Evolutionary conservation across 2,329 filamentous ascomycete genomes (phyloP).

Genomic region (Teratosphaeria nubilosa): DNA sequence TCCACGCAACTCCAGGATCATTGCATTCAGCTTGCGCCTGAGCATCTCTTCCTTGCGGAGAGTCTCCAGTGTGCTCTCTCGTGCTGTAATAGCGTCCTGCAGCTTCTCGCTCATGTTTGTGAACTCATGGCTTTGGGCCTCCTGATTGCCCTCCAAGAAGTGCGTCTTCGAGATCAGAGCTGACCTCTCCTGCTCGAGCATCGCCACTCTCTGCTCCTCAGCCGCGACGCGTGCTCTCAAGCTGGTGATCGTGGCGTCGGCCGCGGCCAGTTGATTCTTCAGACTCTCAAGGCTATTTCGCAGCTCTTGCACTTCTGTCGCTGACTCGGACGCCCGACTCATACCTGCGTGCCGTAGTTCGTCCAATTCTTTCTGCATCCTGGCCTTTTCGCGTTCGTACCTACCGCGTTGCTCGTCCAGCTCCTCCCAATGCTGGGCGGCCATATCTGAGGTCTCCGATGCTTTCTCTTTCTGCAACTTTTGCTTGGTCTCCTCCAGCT

Average conservation of each 20-base stretch:
- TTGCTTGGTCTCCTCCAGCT: slow-evolving; percentile 36
- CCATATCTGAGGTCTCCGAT: slow-evolving; percentile 48
- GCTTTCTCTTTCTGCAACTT: slow-evolving; percentile 32
- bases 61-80: slow-evolving; percentile 65
- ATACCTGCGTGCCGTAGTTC: slow-evolving; percentile 44
- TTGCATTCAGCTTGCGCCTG: slow-evolving; percentile 86
- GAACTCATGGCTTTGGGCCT: slow-evolving; percentile 80
- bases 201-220: slow-evolving; percentile 43
- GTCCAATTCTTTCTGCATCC: slow-evolving; percentile 44
- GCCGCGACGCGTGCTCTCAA: slow-evolving; percentile 45
- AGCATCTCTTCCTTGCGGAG: slow-evolving; percentile 85
- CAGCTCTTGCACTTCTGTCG: slow-evolving; percentile 39
- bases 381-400: slow-evolving; percentile 56
- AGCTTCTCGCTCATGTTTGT: slow-evolving; percentile 70
- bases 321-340: slow-evolving; percentile 42
- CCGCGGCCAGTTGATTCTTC: slow-evolving; percentile 27
- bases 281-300: slow-evolving; percentile 15
- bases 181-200: slow-evolving; percentile 64
- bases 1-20: slow-evolving; percentile 93
- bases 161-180: slow-evolving; percentile 73
- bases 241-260: slow-evolving; percentile 50
- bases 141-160: slow-evolving; percentile 80
- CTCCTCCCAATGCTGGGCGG: slow-evolving; percentile 56
- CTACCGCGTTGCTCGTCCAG: slow-evolving; percentile 54
- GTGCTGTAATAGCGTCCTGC: slow-evolving; percentile 62